Conservation (phyloP, 2,329 filamentous ascomycete genomes). For the Apiospora malaysiana region DNA sequence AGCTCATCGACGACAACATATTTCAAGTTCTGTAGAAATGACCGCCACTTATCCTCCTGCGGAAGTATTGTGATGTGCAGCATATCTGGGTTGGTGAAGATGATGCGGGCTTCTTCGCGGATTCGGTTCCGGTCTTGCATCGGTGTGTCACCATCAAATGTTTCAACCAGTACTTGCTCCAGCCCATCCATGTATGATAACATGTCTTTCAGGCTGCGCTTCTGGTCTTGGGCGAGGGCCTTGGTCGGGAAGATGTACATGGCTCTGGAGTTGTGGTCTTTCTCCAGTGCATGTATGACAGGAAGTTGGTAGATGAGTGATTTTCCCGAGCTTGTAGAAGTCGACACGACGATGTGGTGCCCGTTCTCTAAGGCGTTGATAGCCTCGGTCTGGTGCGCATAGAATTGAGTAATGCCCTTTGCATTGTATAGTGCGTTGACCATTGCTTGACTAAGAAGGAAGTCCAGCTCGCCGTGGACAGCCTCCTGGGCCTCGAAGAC, state of each 20-base stretch:
- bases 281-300: constrained; percentile 84
- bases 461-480: constrained; percentile 82
- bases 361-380: constrained; percentile 87
- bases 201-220: constrained; percentile 84
- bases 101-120: constrained; percentile 86
- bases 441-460: constrained; percentile 84
- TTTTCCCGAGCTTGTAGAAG: constrained; percentile 95
- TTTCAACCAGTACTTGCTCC: constrained; percentile 81
- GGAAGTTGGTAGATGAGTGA: constrained; percentile 98
- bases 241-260: constrained; percentile 99
- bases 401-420: constrained; percentile 83
- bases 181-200: constrained; percentile 80
- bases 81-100: constrained; percentile 99
- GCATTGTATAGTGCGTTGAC: constrained; percentile 98
- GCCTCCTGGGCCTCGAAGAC: constrained; percentile 87
- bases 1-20: constrained; percentile 93
- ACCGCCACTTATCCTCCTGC: constrained; percentile 87
- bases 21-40: constrained; percentile 84
- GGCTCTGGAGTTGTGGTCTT: constrained; percentile 76
- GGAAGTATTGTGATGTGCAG: constrained; percentile 92
- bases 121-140: constrained; percentile 80
- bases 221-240: constrained; percentile 92
- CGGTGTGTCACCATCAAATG: constrained; percentile 93
- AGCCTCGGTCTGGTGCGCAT: constrained; percentile 90
- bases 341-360: constrained; percentile 88